These are phyloP conservation scores for Lathyrus oleraceus DNA, from an alignment of 306 rosid species.

Conservation along the genomic window DNA sequence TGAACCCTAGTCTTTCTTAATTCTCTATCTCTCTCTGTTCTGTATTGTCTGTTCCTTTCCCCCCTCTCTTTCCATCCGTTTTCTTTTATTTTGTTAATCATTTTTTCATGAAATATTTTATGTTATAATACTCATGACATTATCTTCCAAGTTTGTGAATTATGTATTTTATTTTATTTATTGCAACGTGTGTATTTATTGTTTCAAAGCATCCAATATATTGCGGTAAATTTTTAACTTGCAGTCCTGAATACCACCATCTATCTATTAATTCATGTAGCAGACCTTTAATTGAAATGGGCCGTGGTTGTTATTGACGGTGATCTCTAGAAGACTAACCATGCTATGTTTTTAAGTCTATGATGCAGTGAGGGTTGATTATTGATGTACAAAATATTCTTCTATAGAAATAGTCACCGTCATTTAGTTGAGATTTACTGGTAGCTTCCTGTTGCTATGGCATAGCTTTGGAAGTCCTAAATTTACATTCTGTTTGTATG, in stretches of 20 bases:
- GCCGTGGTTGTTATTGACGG: neutral
- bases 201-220: neutral
- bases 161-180: neutral
- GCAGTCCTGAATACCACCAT: neutral
- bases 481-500: conserved; percentile 11
- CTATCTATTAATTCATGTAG: neutral
- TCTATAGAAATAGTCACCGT: conserved; percentile 10
- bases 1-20: too few relatives aligned
- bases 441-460: conserved; percentile 3
- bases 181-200: neutral
- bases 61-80: too few relatives aligned
- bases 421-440: conserved; percentile 12
- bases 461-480: neutral
- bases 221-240: neutral
- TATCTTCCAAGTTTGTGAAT: neutral
- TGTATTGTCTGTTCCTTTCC: too few relatives aligned
- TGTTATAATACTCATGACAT: neutral
- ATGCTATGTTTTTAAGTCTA: conserved; percentile 10
- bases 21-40: too few relatives aligned
- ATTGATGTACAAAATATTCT: neutral
- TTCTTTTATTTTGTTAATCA: too few relatives aligned
- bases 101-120: neutral
- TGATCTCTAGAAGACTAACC: conserved; percentile 1
- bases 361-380: conserved; percentile 9
- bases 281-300: neutral